Evolutionary conservation across 257 asterid species (phyloP).

Genomic region (Petrea volubilis): DNA sequence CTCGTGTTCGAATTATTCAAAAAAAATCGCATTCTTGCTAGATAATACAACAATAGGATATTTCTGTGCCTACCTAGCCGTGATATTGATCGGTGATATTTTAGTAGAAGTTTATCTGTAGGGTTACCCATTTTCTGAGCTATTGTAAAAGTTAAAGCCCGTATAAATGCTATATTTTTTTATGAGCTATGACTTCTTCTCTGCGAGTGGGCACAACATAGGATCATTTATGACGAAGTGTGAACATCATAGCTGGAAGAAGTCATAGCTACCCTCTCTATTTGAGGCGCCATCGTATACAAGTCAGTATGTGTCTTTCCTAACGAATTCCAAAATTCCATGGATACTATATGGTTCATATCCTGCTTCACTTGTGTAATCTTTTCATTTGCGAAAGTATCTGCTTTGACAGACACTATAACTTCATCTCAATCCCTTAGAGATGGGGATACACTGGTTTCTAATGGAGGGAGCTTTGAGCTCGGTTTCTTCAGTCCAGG

Average conservation of each 20-base stretch:
- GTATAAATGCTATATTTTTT: too few species aligned
- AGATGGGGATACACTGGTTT: conserved; percentile 23
- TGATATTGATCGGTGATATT: too few species aligned
- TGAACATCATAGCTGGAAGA: neutral
- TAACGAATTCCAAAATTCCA: neutral
- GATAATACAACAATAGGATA: too few species aligned
- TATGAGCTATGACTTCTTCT: too few species aligned
- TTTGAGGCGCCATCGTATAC: neutral
- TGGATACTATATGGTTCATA: conserved; percentile 11
- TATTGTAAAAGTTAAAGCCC: too few species aligned
- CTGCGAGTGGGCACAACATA: too few species aligned
- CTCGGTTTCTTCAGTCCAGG: conserved; percentile 35
- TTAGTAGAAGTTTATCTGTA: too few species aligned
- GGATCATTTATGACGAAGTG: too few species aligned
- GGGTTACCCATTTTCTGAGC: too few species aligned
- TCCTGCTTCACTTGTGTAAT: conserved; percentile 1
- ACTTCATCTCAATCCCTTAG: conserved; percentile 18
- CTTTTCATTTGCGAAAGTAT: neutral
- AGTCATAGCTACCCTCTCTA: neutral
- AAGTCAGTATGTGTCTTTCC: neutral
- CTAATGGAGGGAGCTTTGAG: conserved; percentile 26
- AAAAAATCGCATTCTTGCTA: too few species aligned
- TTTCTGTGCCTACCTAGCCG: too few species aligned
- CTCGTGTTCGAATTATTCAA: too few species aligned
- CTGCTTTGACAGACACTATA: neutral